Percentiles rank a stretch among this genome's conserved stretches.
phyloP scores from a whole-genome alignment of 495 filamentous ascomycete genomes.

The Cercophora samala region DNA sequence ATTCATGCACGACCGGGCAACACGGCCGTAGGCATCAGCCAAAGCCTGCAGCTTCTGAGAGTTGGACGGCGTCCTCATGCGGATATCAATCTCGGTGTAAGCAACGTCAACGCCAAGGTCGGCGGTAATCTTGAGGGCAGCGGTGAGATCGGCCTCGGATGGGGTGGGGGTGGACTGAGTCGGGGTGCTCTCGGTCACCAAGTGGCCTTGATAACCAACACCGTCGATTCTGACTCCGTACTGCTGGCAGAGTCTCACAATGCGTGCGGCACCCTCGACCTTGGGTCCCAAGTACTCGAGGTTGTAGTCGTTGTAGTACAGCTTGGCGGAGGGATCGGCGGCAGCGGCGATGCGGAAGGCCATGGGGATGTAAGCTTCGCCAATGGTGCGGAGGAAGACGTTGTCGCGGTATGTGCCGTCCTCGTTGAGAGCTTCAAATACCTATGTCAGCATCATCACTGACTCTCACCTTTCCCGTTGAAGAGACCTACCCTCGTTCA shows the following conservation, averaged over 20 bases:
- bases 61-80: slow-evolving; percentile 40
- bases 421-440: slow-evolving; percentile 31
- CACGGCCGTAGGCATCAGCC: slow-evolving; percentile 48
- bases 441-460: neutral
- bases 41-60: slow-evolving; percentile 48
- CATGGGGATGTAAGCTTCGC: slow-evolving; percentile 47
- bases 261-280: slow-evolving; percentile 39
- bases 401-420: slow-evolving; percentile 41
- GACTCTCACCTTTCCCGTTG: neutral
- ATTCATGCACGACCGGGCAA: slow-evolving; percentile 54
- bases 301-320: slow-evolving; percentile 71
- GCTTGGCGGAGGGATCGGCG: slow-evolving; percentile 36
- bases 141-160: slow-evolving; percentile 39
- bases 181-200: slow-evolving; percentile 52
- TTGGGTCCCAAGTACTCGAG: slow-evolving; percentile 56
- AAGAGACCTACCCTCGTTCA: slow-evolving; percentile 45
- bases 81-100: slow-evolving; percentile 63
- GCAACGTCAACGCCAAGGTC: slow-evolving; percentile 53
- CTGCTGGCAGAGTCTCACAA: slow-evolving; percentile 47
- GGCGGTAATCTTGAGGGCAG: slow-evolving; percentile 18
- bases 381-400: slow-evolving; percentile 42
- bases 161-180: slow-evolving; percentile 34
- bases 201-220: slow-evolving; percentile 57
- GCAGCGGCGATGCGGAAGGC: slow-evolving; percentile 45
- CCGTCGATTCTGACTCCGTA: slow-evolving; percentile 57